Percentiles rank a stretch among this genome's conserved stretches.
Evolutionary conservation across 345 rosid species (phyloP).

Genomic region (Abelmoschus esculentus): DNA sequence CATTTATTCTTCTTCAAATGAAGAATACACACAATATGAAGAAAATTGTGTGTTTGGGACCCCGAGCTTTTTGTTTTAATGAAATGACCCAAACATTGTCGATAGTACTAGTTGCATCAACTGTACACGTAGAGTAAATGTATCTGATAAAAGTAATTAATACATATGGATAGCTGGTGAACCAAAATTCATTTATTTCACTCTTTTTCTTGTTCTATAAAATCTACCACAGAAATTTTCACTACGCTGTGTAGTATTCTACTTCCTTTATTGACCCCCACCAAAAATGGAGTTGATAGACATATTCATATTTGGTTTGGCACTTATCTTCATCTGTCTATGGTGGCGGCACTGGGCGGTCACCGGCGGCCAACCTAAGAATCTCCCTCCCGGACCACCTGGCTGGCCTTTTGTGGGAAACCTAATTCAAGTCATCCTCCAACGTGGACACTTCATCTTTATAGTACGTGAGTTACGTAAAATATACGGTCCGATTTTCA

Average conservation of each 20-base stretch:
- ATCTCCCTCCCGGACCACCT: constrained; percentile 83
- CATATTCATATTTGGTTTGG: constrained; percentile 27
- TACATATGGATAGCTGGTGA: background rate
- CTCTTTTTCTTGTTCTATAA: constrained; percentile 1
- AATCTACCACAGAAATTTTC: background rate
- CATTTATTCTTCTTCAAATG: too few species aligned
- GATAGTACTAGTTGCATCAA: background rate
- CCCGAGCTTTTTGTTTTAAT: background rate
- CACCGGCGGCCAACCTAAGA: constrained; percentile 16
- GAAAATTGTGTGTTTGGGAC: background rate
- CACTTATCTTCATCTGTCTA: constrained; percentile 34
- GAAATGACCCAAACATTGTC: background rate
- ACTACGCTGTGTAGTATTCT: background rate
- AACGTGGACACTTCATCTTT: constrained; percentile 72
- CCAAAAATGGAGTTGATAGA: constrained; percentile 48
- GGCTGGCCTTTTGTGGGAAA: constrained; percentile 93
- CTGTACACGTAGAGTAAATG: background rate
- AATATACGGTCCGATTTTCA: constrained; percentile 82
- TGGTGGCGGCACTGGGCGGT: constrained; percentile 49
- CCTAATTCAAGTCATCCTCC: constrained; percentile 59
- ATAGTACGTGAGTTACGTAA: constrained; percentile 54
- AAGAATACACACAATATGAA: too few species aligned
- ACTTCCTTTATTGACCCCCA: background rate
- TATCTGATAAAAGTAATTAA: background rate
- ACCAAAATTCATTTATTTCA: constrained; percentile 12